Conservation (phyloP, 2,329 filamentous ascomycete species). For the Cladophialophora exuberans region DNA sequence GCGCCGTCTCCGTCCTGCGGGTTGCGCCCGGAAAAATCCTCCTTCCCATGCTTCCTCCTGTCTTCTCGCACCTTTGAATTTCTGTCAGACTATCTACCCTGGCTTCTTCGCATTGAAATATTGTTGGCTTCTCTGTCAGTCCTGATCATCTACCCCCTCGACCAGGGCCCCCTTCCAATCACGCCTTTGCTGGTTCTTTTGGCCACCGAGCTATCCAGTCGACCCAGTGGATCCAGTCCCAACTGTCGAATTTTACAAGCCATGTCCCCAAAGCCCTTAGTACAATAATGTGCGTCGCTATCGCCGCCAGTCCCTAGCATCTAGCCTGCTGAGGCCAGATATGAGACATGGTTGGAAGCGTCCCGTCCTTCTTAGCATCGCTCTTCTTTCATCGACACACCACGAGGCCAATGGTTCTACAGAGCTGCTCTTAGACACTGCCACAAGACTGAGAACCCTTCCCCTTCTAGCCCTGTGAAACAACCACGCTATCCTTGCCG, state of each 20-base stretch:
- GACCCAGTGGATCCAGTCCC: slow-evolving; percentile 20
- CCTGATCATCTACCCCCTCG: slow-evolving; percentile 17
- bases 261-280: slow-evolving; percentile 24
- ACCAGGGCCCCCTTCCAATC: slow-evolving; percentile 22
- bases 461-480: slow-evolving; percentile 26
- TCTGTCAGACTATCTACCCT: slow-evolving; percentile 15
- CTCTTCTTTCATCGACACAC: slow-evolving; percentile 6
- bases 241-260: slow-evolving; percentile 28
- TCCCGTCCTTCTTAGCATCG: slow-evolving; percentile 19
- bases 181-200: slow-evolving; percentile 14
- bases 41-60: not conserved
- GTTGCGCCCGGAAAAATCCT: slow-evolving; percentile 7
- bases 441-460: slow-evolving; percentile 17
- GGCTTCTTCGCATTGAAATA: slow-evolving; percentile 7
- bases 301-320: slow-evolving; percentile 23
- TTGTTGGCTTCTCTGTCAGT: slow-evolving; percentile 14
- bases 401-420: slow-evolving; percentile 21
- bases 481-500: slow-evolving; percentile 18
- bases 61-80: not conserved
- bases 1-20: not conserved
- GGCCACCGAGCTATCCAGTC: slow-evolving; percentile 22
- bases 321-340: slow-evolving; percentile 22
- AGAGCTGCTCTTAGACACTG: slow-evolving; percentile 13
- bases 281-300: slow-evolving; percentile 26
- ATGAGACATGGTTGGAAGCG: slow-evolving; percentile 24